Evolutionary conservation across 495 filamentous ascomycete species (phyloP), one percentile per base, ranked within the genome.

Genomic region (Annulohypoxylon moriforme): DNA sequence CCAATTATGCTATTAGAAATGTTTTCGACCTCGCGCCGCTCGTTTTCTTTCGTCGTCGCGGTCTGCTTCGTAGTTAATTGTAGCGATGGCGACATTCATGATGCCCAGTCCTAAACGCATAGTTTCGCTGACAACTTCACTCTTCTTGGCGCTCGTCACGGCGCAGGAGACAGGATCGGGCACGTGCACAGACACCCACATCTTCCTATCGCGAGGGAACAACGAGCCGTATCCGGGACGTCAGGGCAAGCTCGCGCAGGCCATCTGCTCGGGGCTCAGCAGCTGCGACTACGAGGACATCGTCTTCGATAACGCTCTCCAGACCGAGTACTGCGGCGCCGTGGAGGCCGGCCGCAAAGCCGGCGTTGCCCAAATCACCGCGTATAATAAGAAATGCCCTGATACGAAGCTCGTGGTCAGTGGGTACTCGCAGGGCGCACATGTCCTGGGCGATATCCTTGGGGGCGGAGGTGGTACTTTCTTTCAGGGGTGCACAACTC

Each of bases 221-320:
- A 75, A 75, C 56, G 76, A 78, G 71, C 68, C 71, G 18, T 78
- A 78, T 25, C 76, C 74, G 2, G 76, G 76, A 0, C 76, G 74
- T 0, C 71, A 76, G 49, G 59, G 62, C 22, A 68, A 64, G 34
- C 62, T 76, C 13, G 71, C 75, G 8, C 29, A 29, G 5, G 64
- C 71, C 14, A 75, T 78, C 22, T 72, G 67, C 46, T 50, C 60
- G 56, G 67, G 71, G 10, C 68, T 76, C 18, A 33, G 20, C 4
- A 76, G 58, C 42, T 76, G 74, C 71, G 76, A 78, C 63, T 78
- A 78, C 50, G 76, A 78, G 46, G 74, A 78, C 55, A 56, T 78
- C 11, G 55, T 47, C 10, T 78, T 69, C 55, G 33, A 74, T 56
- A 68, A 69, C 29, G 62, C 62, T 11, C 18, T 70, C 1, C 44